Evolutionary conservation across 345 rosid genomes (phyloP).

Genomic region (Gossypium arboreum): DNA sequence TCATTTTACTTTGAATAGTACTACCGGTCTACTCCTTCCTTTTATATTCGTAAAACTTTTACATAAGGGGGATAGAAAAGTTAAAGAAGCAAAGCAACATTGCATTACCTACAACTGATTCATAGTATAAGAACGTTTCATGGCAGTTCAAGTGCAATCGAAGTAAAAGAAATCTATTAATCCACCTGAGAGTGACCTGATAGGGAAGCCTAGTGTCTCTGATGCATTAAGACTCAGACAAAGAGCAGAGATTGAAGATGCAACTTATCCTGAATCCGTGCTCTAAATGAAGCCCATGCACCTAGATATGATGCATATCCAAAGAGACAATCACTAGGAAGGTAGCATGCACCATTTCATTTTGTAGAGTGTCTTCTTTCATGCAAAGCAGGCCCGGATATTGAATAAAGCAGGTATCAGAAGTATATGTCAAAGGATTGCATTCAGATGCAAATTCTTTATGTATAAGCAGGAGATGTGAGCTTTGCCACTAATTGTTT

Average conservation of each 20-base stretch:
- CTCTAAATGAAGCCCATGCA: neutral
- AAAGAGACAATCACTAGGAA: neutral
- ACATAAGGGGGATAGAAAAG: neutral
- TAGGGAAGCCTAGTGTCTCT: neutral
- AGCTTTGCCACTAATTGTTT: neutral
- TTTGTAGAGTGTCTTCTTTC: neutral
- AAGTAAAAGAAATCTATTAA: slow-evolving; percentile 1
- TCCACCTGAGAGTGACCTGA: neutral
- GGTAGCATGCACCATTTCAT: neutral
- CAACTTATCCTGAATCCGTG: neutral
- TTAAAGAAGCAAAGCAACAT: neutral
- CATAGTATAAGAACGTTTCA: neutral
- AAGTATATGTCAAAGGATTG: neutral
- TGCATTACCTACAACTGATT: neutral
- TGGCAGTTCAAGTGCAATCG: neutral
- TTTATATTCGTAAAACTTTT: neutral
- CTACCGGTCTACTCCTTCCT: neutral
- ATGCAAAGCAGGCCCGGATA: neutral
- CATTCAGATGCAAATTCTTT: neutral
- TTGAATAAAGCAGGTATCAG: neutral
- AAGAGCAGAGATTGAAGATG: neutral
- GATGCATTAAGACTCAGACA: slow-evolving; percentile 2
- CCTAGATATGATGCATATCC: neutral
- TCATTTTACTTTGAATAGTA: slow-evolving; percentile 1
- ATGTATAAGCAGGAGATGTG: neutral